phyloP scores from a whole-genome alignment of 352 stramenopile genomes.

The Globisporangium lucens region DNA sequence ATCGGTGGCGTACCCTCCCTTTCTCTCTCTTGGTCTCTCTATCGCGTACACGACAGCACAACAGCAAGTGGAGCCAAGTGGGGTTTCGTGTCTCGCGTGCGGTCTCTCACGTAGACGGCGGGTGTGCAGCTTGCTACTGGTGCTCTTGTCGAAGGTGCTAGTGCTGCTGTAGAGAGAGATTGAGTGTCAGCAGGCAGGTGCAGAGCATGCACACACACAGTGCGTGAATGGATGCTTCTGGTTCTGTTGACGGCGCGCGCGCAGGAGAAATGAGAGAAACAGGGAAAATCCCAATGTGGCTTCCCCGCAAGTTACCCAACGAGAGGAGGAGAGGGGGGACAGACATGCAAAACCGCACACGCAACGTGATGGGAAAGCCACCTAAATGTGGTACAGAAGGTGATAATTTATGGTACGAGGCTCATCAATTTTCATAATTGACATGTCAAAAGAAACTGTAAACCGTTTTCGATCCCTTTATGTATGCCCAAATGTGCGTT shows the following conservation, averaged over 20 bases:
- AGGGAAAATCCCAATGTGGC: conserved; percentile 3
- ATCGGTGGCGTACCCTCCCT: not conserved
- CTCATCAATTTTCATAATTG: not conserved
- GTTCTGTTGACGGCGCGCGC: conserved; percentile 5
- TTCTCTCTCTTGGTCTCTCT: conserved; percentile 4
- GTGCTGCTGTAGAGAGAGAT: not conserved
- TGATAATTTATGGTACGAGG: not conserved
- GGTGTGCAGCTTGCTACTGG: not conserved
- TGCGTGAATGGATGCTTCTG: not conserved
- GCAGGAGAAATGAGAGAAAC: conserved; percentile 10
- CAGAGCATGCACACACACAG: not conserved
- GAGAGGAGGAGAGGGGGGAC: not conserved
- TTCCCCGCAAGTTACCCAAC: conserved; percentile 3
- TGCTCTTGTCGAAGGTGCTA: not conserved
- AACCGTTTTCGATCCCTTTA: not conserved
- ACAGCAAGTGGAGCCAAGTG: conserved; percentile 5
- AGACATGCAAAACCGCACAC: conserved; percentile 3
- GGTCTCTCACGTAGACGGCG: not conserved
- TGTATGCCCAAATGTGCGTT: not conserved
- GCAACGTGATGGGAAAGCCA: not conserved
- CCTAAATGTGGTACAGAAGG: not conserved
- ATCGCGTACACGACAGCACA: conserved; percentile 8
- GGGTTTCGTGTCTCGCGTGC: not conserved
- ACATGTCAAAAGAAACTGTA: not conserved
- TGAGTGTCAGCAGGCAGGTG: not conserved